Conservation (phyloP, 2,329 filamentous ascomycete genomes). For the Laburnicola sp. region DNA sequence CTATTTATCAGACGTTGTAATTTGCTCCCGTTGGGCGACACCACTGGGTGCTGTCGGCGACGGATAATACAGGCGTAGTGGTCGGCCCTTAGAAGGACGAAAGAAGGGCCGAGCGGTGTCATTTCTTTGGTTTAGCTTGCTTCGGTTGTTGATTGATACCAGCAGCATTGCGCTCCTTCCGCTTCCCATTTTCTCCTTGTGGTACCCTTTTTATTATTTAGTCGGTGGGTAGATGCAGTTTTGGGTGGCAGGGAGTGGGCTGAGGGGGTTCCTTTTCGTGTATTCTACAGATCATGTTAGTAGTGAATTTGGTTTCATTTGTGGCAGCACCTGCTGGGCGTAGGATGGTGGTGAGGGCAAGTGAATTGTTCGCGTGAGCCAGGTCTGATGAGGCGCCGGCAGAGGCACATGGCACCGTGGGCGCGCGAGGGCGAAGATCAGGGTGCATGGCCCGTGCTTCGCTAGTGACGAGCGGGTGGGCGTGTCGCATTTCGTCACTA, state of each 20-base stretch:
- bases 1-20: constrained; percentile 48
- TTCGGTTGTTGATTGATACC: constrained; percentile 50
- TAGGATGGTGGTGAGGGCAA: background rate
- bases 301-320: constrained; percentile 46
- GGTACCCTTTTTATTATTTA: constrained; percentile 42
- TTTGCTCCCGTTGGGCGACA: constrained; percentile 45
- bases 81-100: constrained; percentile 23
- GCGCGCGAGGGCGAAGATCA: constrained; percentile 33
- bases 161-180: constrained; percentile 49
- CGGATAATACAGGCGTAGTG: constrained; percentile 43
- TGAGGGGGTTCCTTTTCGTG: constrained; percentile 41
- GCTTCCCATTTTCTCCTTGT: constrained; percentile 37
- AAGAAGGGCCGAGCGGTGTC: constrained; percentile 34
- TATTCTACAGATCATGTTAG: constrained; percentile 48
- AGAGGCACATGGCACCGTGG: constrained; percentile 4
- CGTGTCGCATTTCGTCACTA: constrained; percentile 41
- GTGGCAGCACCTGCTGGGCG: constrained; percentile 11
- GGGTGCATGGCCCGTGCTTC: constrained; percentile 26
- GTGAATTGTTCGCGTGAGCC: constrained; percentile 1
- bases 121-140: constrained; percentile 41
- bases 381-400: constrained; percentile 12
- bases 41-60: constrained; percentile 47
- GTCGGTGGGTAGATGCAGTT: constrained; percentile 41
- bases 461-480: constrained; percentile 21
- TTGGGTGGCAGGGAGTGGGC: constrained; percentile 33